Evolutionary conservation across 164 flowering plant genomes (phyloP).

Genomic region (Malania oleifera): DNA sequence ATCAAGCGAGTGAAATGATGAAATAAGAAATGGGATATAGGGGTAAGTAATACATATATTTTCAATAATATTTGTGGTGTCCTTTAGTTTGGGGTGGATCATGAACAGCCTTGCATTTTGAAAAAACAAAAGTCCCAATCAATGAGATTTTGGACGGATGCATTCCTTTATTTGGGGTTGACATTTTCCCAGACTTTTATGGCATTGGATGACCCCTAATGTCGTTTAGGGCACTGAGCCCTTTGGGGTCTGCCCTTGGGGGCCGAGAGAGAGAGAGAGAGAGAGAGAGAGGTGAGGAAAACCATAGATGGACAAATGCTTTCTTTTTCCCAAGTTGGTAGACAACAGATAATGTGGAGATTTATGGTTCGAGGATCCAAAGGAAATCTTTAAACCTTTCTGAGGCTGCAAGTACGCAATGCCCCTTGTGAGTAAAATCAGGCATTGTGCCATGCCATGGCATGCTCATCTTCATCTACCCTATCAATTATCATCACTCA

Average conservation of each 20-base stretch:
- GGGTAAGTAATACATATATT: no score
- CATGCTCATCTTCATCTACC: no score
- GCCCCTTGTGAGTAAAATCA: constrained; percentile 31
- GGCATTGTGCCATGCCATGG: no score
- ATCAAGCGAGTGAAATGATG: no score
- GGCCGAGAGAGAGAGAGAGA: constrained; percentile 7
- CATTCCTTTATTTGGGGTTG: constrained; percentile 33
- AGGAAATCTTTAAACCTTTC: constrained; percentile 41
- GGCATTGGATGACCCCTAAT: constrained; percentile 18
- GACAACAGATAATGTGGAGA: constrained; percentile 19
- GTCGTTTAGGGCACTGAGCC: constrained; percentile 15
- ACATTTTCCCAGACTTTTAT: constrained; percentile 27
- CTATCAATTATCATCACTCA: no score
- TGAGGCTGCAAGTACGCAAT: constrained; percentile 34
- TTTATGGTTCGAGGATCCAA: constrained; percentile 47
- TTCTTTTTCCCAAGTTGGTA: constrained; percentile 9
- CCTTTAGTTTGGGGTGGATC: no score
- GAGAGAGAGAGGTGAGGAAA: constrained; percentile 6
- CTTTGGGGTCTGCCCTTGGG: background rate
- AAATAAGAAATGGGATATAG: no score
- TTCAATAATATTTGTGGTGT: no score
- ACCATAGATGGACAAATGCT: constrained; percentile 9
- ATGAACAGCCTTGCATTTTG: background rate
- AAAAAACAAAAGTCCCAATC: constrained; percentile 32
- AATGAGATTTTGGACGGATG: constrained; percentile 40